phyloP scores from a whole-genome alignment of 2,329 filamentous ascomycete species.

The Hymenoscyphus fructigenus region DNA sequence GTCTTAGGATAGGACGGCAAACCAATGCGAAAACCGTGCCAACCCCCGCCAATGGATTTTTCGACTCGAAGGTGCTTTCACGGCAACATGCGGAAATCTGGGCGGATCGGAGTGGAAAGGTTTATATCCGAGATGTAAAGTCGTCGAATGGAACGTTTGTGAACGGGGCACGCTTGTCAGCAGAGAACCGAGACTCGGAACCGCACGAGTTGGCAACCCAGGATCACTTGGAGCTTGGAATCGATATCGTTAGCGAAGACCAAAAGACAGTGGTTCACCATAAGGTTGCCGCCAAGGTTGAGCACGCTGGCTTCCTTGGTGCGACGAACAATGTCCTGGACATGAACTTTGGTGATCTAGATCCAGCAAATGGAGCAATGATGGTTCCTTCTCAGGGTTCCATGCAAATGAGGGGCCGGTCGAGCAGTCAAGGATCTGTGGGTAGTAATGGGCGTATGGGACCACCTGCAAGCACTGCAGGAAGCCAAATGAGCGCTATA shows the following conservation, averaged over 20 bases:
- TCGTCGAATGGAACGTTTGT: conserved; percentile 99
- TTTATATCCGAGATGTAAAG: conserved; percentile 96
- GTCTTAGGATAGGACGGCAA: conserved; percentile 88
- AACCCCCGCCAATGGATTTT: conserved; percentile 88
- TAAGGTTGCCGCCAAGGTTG: conserved; percentile 95
- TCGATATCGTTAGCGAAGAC: conserved; percentile 98
- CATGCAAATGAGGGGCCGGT: conserved; percentile 68
- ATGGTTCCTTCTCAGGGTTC: conserved; percentile 68
- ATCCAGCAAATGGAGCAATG: conserved; percentile 73
- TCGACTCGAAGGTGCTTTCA: conserved; percentile 96
- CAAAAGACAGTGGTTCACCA: conserved; percentile 98
- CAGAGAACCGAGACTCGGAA: conserved; percentile 93
- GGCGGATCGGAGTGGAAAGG: conserved; percentile 80
- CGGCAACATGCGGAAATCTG: conserved; percentile 95
- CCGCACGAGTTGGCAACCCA: conserved; percentile 89
- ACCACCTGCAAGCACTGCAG: conserved; percentile 52
- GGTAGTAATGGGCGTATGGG: conserved; percentile 58
- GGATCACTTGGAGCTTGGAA: conserved; percentile 91
- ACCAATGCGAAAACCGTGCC: conserved; percentile 96
- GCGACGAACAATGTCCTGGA: conserved; percentile 76
- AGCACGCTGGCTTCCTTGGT: conserved; percentile 84
- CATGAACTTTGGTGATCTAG: conserved; percentile 88
- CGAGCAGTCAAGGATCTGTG: conserved; percentile 65
- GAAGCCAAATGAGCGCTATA: conserved; percentile 54
- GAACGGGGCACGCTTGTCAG: conserved; percentile 85